Evolutionary conservation across 306 rosid genomes (phyloP).

Genomic region (Gillenia trifoliata): DNA sequence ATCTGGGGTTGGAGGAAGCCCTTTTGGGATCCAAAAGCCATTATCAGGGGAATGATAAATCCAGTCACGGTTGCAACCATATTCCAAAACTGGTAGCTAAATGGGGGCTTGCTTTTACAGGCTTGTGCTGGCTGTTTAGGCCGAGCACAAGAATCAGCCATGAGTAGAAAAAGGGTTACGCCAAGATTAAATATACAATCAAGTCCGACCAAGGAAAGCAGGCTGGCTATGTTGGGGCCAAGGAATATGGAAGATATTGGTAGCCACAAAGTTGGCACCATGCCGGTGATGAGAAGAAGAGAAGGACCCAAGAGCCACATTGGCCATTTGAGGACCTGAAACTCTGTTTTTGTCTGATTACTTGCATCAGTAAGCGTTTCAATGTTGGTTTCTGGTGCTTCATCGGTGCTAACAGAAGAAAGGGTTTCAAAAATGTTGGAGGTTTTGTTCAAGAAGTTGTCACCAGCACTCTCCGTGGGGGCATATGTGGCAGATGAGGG

Average conservation of each 20-base stretch:
- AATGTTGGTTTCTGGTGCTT: slow-evolving; percentile 30
- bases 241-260: slow-evolving; percentile 74
- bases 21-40: slow-evolving; percentile 60
- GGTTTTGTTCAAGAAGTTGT: slow-evolving; percentile 41
- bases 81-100: slow-evolving; percentile 90
- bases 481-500: slow-evolving; percentile 52
- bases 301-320: slow-evolving; percentile 92
- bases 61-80: slow-evolving; percentile 63
- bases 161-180: slow-evolving; percentile 87
- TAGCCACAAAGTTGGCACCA: slow-evolving; percentile 90
- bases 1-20: slow-evolving; percentile 67
- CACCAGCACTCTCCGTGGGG: slow-evolving; percentile 33
- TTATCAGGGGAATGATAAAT: slow-evolving; percentile 48
- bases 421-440: slow-evolving; percentile 55
- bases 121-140: slow-evolving; percentile 44
- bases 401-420: slow-evolving; percentile 36
- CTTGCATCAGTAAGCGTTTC: slow-evolving; percentile 31
- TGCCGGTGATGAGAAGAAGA: slow-evolving; percentile 68
- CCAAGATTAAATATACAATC: slow-evolving; percentile 88
- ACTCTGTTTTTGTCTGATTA: slow-evolving; percentile 30
- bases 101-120: slow-evolving; percentile 69
- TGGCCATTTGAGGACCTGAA: slow-evolving; percentile 82
- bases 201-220: slow-evolving; percentile 81
- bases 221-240: slow-evolving; percentile 81
- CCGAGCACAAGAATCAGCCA: slow-evolving; percentile 81